A percentile compares a stretch with the other conserved stretches of the same genome.
phyloP scores from a whole-genome alignment of 345 rosid species.

The Brassica cretica region DNA sequence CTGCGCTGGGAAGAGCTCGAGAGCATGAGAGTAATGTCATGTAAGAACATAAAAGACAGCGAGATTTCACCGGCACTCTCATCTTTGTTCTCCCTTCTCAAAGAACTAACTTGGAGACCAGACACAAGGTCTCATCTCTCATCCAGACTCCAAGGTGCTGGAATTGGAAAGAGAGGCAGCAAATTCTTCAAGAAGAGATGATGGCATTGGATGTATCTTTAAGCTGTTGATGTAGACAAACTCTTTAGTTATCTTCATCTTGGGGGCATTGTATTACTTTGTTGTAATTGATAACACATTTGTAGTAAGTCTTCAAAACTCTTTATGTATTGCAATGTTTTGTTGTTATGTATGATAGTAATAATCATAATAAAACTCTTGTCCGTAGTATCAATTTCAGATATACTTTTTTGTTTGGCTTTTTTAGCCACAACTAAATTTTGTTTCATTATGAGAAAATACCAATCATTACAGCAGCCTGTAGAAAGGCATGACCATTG shows the following conservation, averaged over 20 bases:
- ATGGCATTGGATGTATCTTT: conserved; percentile 17
- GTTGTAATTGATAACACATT: neutral
- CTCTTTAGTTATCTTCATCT: neutral
- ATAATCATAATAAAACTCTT: neutral
- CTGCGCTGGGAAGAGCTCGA: conserved; percentile 74
- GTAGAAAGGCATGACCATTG: too few relatives aligned
- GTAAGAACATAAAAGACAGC: conserved; percentile 70
- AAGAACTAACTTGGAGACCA: conserved; percentile 90
- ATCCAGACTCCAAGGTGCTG: conserved; percentile 59
- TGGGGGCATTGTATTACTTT: neutral
- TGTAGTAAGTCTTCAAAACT: neutral
- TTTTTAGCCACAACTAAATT: too few relatives aligned
- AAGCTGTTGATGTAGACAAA: conserved; percentile 6
- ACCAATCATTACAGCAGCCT: too few relatives aligned
- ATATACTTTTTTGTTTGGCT: too few relatives aligned
- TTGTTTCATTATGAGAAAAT: too few relatives aligned
- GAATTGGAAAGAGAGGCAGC: conserved; percentile 78
- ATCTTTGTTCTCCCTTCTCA: conserved; percentile 65
- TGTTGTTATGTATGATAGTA: neutral
- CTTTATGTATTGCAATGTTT: neutral
- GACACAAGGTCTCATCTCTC: conserved; percentile 73
- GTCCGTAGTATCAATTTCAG: neutral
- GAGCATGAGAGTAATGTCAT: conserved; percentile 62
- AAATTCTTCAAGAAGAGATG: conserved; percentile 67
- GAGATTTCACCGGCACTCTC: conserved; percentile 77